Evolutionary conservation across 2,329 filamentous ascomycete species (phyloP), one percentile per base, ranked within the genome.

Genomic region (Calonectria crousiana): DNA sequence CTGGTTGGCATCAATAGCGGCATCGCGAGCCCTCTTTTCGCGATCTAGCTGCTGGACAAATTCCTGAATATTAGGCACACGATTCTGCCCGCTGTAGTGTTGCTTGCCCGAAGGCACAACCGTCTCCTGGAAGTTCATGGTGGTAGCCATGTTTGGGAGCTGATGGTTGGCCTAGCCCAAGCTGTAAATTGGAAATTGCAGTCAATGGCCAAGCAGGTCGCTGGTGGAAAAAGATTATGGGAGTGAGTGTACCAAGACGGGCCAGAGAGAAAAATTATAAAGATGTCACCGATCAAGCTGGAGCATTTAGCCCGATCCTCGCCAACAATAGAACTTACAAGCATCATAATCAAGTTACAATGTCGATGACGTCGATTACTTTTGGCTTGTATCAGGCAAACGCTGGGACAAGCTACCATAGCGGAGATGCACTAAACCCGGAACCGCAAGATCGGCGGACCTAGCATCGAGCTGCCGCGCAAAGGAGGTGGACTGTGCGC

Each of bases 41-140:
- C 86, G 88, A 84, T 98, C 96, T 44, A 98, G 89, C 76, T 90
- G 90, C 68, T 94, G 90, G 78, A 98, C 90, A 78, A 98, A 97
- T 83, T 96, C 91, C 82, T 93, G 92, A 78, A 98, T 94, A 71
- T 95, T 98, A 9, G 96, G 96, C 68, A 98, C 92, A 30, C 94
- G 94, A 84, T 98, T 98, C 73, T 85, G 85, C 67, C 93, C 95
- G 36, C 94, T 96, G 88, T 97, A 98, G 83, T 95, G 93, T 80
- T 94, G 92, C 16, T 85, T 84, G 26, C 87, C 88, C 76, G 85
- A 81, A 41, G 89, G 88, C 77, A 85, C 82, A 3, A 84, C 79
- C 62, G 85, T 84, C 44, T 88, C 84, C 34, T 88, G 74, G 58
- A 81, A 72, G 72, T 86, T 82, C 85, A 88, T 88, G 68, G 60